Evolutionary conservation across 2,329 filamentous ascomycete species (phyloP).

Genomic region (Neodidymelliopsis sp.): DNA sequence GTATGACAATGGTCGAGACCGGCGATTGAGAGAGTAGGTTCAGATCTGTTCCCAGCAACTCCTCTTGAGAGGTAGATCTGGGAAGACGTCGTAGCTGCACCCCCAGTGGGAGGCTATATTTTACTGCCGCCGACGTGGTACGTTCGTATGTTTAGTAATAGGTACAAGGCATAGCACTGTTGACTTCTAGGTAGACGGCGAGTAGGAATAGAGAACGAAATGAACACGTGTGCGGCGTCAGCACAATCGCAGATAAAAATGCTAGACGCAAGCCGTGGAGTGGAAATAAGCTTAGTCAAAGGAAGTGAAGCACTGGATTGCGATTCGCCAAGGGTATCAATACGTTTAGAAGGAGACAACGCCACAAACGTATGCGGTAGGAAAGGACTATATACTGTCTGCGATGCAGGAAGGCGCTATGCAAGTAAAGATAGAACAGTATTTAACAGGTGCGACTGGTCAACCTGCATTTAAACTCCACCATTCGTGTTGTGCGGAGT

Average conservation of each 20-base stretch:
- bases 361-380: conserved; percentile 12
- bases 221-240: background rate
- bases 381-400: conserved; percentile 16
- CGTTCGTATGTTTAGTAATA: background rate
- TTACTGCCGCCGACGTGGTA: background rate
- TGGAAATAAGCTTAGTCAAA: background rate
- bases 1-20: conserved; percentile 20
- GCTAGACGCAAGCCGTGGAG: background rate
- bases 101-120: conserved; percentile 29
- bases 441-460: conserved; percentile 4
- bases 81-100: conserved; percentile 54
- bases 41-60: conserved; percentile 50
- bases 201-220: background rate
- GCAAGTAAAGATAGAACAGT: background rate
- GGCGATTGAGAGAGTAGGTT: conserved; percentile 31
- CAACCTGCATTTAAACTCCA: conserved; percentile 8
- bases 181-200: background rate
- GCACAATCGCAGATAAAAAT: background rate
- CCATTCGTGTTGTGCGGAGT: conserved; percentile 25
- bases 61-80: conserved; percentile 57
- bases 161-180: background rate
- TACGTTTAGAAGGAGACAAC: conserved; percentile 2
- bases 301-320: background rate
- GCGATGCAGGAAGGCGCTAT: conserved; percentile 28
- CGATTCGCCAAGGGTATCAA: conserved; percentile 15